Conservation (phyloP, 1,139 yeast genomes). For the Candida anutae region DNA sequence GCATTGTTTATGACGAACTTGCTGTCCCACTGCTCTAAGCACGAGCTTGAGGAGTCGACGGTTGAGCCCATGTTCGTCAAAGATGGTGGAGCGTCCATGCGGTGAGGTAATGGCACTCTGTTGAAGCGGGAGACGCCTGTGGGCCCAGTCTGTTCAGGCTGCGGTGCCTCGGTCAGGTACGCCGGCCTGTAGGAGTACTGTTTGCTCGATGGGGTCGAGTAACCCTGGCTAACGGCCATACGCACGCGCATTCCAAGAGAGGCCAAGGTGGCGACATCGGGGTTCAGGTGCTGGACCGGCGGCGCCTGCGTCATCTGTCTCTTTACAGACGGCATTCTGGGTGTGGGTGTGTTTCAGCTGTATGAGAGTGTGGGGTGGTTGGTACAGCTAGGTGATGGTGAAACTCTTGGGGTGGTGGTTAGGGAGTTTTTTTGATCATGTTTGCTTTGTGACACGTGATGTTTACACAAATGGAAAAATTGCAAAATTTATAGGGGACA, state of each 20-base stretch:
- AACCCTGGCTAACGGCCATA: constrained; percentile 59
- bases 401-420: too few species aligned
- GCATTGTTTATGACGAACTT: constrained; percentile 6
- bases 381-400: too few species aligned
- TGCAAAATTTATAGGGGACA: too few species aligned
- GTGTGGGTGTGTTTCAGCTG: too few species aligned
- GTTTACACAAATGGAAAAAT: too few species aligned
- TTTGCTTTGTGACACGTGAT: too few species aligned
- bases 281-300: constrained; percentile 9
- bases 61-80: constrained; percentile 35
- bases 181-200: constrained; percentile 1
- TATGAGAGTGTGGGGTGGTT: too few species aligned
- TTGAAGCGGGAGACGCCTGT: constrained; percentile 6
- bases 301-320: constrained; percentile 14
- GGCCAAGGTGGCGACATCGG: constrained; percentile 29
- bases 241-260: constrained; percentile 67
- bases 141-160: constrained; percentile 8
- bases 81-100: constrained; percentile 31
- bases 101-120: constrained; percentile 50
- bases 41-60: constrained; percentile 29
- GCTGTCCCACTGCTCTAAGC: constrained; percentile 43
- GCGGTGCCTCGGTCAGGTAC: not conserved
- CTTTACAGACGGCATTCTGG: constrained; percentile 8
- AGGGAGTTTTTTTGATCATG: too few species aligned
- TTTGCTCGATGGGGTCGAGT: constrained; percentile 20